phyloP scores from a whole-genome alignment of 352 stramenopile genomes.

The Peronospora destructor region DNA sequence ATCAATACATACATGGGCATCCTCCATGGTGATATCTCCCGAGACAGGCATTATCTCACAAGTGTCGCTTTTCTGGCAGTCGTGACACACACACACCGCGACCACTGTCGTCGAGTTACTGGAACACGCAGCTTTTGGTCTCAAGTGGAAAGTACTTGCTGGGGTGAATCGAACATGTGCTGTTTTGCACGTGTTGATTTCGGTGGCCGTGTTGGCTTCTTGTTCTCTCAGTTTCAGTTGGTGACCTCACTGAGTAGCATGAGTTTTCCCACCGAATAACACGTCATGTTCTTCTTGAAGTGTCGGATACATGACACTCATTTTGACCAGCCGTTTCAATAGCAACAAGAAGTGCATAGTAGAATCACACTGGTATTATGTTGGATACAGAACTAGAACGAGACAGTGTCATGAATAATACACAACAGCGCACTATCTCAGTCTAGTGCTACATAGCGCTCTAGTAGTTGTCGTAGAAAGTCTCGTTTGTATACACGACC shows the following conservation, averaged over 20 bases:
- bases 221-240: not conserved
- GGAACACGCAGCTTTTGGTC: not conserved
- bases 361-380: not conserved
- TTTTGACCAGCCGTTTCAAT: not conserved
- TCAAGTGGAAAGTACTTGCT: not conserved
- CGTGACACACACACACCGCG: not conserved
- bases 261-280: not conserved
- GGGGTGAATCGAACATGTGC: not conserved
- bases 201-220: not conserved
- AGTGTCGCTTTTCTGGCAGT: not conserved
- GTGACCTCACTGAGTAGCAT: not conserved
- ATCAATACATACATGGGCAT: too few species aligned
- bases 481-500: constrained; percentile 42
- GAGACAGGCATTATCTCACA: too few species aligned
- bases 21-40: too few species aligned
- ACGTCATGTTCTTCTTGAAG: not conserved
- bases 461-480: constrained; percentile 42
- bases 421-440: constrained; percentile 14
- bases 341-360: too few species aligned
- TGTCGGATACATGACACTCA: not conserved
- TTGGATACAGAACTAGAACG: constrained; percentile 1
- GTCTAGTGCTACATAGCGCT: constrained; percentile 9
- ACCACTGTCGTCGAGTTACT: not conserved
- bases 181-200: not conserved
- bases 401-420: constrained; percentile 9